Conservation (phyloP, 306 rosid species). For the Fragaria ananassa region DNA sequence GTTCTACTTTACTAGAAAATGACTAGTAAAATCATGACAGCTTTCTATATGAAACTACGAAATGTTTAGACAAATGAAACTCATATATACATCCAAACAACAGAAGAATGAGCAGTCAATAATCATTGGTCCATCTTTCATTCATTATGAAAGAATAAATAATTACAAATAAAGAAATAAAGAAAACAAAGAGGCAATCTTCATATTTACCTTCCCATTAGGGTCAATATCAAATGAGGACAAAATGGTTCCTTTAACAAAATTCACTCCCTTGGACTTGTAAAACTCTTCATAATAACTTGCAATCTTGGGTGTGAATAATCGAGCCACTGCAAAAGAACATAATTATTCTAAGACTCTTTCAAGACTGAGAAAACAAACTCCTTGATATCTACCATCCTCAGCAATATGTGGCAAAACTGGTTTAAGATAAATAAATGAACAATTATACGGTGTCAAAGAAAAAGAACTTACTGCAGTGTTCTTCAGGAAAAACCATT, state of each 20-base stretch:
- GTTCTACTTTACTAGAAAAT: neutral
- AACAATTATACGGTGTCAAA: neutral
- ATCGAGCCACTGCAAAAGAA: slow-evolving; percentile 81
- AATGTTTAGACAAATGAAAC: neutral
- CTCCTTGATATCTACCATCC: neutral
- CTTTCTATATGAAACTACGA: neutral
- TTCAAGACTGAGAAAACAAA: neutral
- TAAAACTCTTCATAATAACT: slow-evolving; percentile 84
- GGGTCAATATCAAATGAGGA: slow-evolving; percentile 81
- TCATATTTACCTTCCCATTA: slow-evolving; percentile 58
- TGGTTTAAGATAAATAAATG: neutral
- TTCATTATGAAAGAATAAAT: neutral
- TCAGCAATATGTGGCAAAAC: neutral
- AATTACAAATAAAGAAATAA: neutral
- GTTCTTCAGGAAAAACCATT: slow-evolving; percentile 97
- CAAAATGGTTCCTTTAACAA: slow-evolving; percentile 82
- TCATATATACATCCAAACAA: neutral
- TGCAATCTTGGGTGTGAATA: slow-evolving; percentile 87
- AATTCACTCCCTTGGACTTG: slow-evolving; percentile 74
- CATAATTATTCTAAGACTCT: slow-evolving; percentile 2
- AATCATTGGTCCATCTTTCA: neutral
- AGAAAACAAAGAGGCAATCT: neutral
- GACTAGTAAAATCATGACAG: neutral
- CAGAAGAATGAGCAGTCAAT: slow-evolving; percentile 2
- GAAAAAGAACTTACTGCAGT: slow-evolving; percentile 71